phyloP scores from a whole-genome alignment of 371 early-diverging fungal species.

The Mortierella sp. region DNA sequence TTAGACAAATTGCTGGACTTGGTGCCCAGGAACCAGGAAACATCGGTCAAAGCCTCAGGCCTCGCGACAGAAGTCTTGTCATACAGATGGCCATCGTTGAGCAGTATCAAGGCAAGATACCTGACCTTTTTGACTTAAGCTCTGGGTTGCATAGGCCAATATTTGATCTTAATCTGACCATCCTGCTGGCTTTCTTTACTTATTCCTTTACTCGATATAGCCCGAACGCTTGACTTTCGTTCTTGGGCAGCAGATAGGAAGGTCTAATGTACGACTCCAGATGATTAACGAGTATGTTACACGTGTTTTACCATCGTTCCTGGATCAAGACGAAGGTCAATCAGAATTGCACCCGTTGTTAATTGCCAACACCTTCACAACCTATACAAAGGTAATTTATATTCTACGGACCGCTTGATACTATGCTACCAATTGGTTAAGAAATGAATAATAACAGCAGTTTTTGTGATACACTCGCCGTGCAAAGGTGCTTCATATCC shows the following conservation, averaged over 20 bases:
- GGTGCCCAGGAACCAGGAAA: constrained; percentile 34
- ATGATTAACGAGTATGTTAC: constrained; percentile 63
- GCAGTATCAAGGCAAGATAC: constrained; percentile 32
- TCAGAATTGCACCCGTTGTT: constrained; percentile 64
- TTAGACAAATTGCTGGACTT: constrained; percentile 40
- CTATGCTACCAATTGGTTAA: neutral
- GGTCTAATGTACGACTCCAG: constrained; percentile 57
- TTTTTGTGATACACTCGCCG: too few relatives aligned
- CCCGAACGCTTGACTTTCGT: constrained; percentile 49
- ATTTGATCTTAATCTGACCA: too few relatives aligned
- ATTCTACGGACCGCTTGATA: neutral
- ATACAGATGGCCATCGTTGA: constrained; percentile 33
- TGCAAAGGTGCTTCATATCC: constrained; percentile 63
- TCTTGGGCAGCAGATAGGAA: constrained; percentile 63
- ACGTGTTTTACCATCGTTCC: constrained; percentile 60
- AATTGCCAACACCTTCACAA: constrained; percentile 59
- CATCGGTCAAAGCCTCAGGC: constrained; percentile 25
- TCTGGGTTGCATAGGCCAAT: neutral
- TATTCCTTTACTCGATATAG: constrained; percentile 9
- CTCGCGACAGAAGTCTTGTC: constrained; percentile 39
- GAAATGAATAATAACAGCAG: too few relatives aligned
- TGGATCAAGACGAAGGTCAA: constrained; percentile 54
- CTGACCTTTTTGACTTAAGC: neutral
- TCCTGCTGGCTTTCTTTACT: neutral
- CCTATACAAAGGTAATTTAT: constrained; percentile 63